Evolutionary conservation across 257 asterid genomes (phyloP), one percentile per base, ranked within the genome.

Genomic region (Avicennia marina): DNA sequence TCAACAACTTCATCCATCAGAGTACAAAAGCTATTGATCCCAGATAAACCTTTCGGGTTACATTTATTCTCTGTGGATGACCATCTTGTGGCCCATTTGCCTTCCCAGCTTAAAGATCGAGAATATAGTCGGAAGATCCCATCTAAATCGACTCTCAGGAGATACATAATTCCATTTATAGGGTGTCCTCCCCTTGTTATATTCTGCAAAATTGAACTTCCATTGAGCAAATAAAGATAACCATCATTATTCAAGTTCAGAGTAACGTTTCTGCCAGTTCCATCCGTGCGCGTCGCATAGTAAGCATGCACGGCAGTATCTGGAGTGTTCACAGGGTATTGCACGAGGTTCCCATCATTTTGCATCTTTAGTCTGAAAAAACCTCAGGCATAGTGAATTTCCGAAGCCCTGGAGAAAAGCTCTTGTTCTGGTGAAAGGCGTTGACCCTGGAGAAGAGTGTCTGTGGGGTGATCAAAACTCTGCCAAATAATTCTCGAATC

Each of bases 261-360:
- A 1, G 76, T 29, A 13, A 76, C 60, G 16, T 73, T 64, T 13
- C 5, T 6, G 21, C 66, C 63, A 9, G 0, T 11, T 2, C 2
- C 2, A 34, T 34, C 0, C 0, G 78, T 72, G 3, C 0, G 7
- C 2, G 78, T 10, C 11, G 54, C 0, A 21, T 48, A 81, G 60
- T 81, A 84, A 26, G 86, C 15, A 33, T 64, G 47, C 11, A 4
- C 0, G 1, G 4, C 0, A 1, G 12, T 2, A 12, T 33, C 61
- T 18, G 52, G 44, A 1, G 58, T 21, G 6, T 22, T 42, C 24
- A 38, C 52, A 0, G 82, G 75, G 38, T 84, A 84, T 56, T 64
- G 71, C 20, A 84, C 85, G 17, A 84, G 85, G 65, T 78, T 49
- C 3, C 83, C 85, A 34, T 84, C n/a, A n/a, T n/a, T n/a, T n/a